Conservation (phyloP, 2,329 filamentous ascomycete genomes). For the Neofusicoccum parvum region DNA sequence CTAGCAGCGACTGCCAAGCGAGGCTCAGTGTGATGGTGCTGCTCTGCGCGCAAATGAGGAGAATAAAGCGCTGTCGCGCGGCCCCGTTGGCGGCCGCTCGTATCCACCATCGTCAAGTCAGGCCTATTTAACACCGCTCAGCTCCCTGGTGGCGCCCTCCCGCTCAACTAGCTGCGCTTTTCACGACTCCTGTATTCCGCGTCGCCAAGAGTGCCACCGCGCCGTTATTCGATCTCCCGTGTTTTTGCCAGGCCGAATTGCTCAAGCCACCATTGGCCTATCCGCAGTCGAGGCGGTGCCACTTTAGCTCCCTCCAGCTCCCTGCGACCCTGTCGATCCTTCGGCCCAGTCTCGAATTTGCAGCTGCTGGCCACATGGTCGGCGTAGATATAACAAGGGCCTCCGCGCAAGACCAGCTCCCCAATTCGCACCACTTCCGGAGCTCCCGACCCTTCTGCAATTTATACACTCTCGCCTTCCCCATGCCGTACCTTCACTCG, state of each 20-base stretch:
- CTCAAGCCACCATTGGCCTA: conserved; percentile 14
- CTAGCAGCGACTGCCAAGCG: conserved; percentile 1
- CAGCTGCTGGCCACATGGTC: conserved; percentile 16
- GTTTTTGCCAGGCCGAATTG: neutral
- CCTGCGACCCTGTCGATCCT: conserved; percentile 22
- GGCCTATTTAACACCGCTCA: conserved; percentile 1
- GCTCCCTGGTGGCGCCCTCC: neutral
- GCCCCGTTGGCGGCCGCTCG: neutral
- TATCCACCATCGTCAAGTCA: neutral
- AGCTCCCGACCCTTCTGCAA: neutral
- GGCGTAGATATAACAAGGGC: conserved; percentile 10
- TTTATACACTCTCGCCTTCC: neutral
- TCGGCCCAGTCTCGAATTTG: conserved; percentile 8
- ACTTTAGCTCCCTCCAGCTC: neutral
- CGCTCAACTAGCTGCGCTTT: neutral
- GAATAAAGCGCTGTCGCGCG: neutral
- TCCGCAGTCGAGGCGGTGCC: conserved; percentile 3
- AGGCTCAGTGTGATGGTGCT: neutral
- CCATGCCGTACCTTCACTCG: conserved; percentile 2
- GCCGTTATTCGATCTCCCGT: conserved; percentile 11
- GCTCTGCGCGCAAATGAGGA: neutral
- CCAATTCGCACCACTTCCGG: neutral
- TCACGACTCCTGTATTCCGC: conserved; percentile 6
- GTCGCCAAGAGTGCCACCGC: conserved; percentile 17
- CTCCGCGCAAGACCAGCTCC: neutral